These are phyloP conservation scores for Plasmodium billcollinsi DNA, from an alignment of 169 alveolate species.

Conservation along the genomic window DNA sequence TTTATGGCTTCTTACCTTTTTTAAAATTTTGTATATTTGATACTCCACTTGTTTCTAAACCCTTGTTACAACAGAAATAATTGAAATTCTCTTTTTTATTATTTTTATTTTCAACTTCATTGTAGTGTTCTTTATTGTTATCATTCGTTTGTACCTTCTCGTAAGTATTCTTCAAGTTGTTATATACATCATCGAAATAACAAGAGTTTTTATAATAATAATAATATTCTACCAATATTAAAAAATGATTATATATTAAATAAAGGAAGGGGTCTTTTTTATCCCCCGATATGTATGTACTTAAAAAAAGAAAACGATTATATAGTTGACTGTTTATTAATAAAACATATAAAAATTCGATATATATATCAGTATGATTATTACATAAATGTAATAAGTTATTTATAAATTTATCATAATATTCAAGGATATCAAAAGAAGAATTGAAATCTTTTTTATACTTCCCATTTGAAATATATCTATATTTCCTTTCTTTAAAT, in stretches of 20 bases:
- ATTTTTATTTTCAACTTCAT: too few species aligned
- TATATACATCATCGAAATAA: slow-evolving; percentile 32
- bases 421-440: slow-evolving; percentile 6
- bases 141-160: neutral
- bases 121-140: too few species aligned
- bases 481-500: neutral
- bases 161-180: slow-evolving; percentile 10
- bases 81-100: too few species aligned
- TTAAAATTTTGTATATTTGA: too few species aligned
- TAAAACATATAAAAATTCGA: slow-evolving; percentile 45
- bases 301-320: slow-evolving; percentile 40
- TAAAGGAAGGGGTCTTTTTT: slow-evolving; percentile 22
- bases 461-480: neutral
- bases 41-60: too few species aligned
- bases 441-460: too few species aligned
- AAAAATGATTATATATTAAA: slow-evolving; percentile 32
- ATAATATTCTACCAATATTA: slow-evolving; percentile 40
- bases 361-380: slow-evolving; percentile 27
- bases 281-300: slow-evolving; percentile 41
- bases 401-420: slow-evolving; percentile 25
- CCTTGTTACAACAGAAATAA: too few species aligned
- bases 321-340: slow-evolving; percentile 44
- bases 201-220: slow-evolving; percentile 7
- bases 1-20: too few species aligned
- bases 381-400: slow-evolving; percentile 19